A percentile compares a stretch with the other conserved stretches of the same genome.
phyloP scores from a whole-genome alignment of 2,329 filamentous ascomycete species.

The Neopestalotiopsis sp. region DNA sequence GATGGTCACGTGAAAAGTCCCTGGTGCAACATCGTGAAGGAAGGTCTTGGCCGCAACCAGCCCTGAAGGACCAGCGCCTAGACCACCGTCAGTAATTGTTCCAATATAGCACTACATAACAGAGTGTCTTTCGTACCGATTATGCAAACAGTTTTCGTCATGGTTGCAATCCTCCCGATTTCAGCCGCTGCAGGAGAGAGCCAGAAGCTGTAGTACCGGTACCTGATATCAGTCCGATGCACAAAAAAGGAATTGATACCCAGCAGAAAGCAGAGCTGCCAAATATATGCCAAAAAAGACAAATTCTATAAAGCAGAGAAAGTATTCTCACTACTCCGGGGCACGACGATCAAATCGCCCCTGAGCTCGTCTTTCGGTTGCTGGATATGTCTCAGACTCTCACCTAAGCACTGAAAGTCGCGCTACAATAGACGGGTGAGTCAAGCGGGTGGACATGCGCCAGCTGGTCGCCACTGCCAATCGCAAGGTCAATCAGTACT shows the following conservation, averaged over 20 bases:
- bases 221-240: not conserved
- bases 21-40: slow-evolving; percentile 60
- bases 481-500: not conserved
- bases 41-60: slow-evolving; percentile 77
- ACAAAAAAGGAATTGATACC: not conserved
- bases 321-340: not conserved
- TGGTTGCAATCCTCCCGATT: slow-evolving; percentile 25
- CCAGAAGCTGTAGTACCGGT: not conserved
- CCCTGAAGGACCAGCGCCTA: slow-evolving; percentile 73
- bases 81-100: slow-evolving; percentile 19
- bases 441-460: not conserved
- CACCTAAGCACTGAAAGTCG: slow-evolving; percentile 3
- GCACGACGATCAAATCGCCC: not conserved
- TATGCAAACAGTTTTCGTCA: slow-evolving; percentile 58
- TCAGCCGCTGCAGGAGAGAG: not conserved
- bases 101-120: not conserved
- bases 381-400: not conserved
- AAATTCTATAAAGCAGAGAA: too few species aligned
- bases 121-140: slow-evolving; percentile 44
- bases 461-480: not conserved
- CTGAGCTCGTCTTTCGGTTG: not conserved
- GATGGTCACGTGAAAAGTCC: slow-evolving; percentile 70
- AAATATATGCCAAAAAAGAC: not conserved
- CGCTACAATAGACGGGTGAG: not conserved
- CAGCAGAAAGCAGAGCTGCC: not conserved